Percentiles rank a stretch among this genome's conserved stretches.
phyloP scores from a whole-genome alignment of 2,329 filamentous ascomycete species.

The Mycogone perniciosa region DNA sequence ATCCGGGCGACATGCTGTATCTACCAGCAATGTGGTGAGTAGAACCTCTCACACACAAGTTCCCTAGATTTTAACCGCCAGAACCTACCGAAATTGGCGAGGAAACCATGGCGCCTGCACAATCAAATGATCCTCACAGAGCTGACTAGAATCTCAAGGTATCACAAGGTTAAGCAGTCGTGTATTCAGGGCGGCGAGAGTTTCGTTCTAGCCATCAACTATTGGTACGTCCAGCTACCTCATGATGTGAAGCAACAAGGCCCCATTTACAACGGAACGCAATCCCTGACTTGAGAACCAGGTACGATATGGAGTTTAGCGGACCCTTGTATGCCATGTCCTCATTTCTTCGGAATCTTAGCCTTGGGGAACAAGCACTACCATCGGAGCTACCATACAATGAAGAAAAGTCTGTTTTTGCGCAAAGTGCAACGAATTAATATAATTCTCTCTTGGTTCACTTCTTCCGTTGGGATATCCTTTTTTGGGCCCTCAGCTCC shows the following conservation, averaged over 20 bases:
- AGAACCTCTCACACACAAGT: neutral
- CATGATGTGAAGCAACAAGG: neutral
- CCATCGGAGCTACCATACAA: neutral
- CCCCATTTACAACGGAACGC: too few relatives aligned
- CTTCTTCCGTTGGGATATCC: slow-evolving; percentile 65
- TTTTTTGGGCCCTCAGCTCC: slow-evolving; percentile 84
- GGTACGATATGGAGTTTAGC: slow-evolving; percentile 75
- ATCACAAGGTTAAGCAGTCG: slow-evolving; percentile 74
- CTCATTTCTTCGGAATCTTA: slow-evolving; percentile 45
- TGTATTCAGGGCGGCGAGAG: slow-evolving; percentile 62
- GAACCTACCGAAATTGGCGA: neutral
- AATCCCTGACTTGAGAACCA: slow-evolving; percentile 23
- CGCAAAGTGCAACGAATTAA: neutral
- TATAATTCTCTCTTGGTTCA: slow-evolving; percentile 17
- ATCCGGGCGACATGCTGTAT: slow-evolving; percentile 75
- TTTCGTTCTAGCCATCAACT: slow-evolving; percentile 73
- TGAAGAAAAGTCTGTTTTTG: neutral
- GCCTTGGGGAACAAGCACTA: neutral
- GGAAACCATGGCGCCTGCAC: neutral
- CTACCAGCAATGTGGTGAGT: slow-evolving; percentile 70
- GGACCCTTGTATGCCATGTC: slow-evolving; percentile 60
- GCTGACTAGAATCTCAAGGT: slow-evolving; percentile 36
- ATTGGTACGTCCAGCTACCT: slow-evolving; percentile 51
- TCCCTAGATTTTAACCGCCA: neutral
- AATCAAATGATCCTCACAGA: neutral